phyloP scores from a whole-genome alignment of 257 asterid genomes.

The Catharanthus roseus region DNA sequence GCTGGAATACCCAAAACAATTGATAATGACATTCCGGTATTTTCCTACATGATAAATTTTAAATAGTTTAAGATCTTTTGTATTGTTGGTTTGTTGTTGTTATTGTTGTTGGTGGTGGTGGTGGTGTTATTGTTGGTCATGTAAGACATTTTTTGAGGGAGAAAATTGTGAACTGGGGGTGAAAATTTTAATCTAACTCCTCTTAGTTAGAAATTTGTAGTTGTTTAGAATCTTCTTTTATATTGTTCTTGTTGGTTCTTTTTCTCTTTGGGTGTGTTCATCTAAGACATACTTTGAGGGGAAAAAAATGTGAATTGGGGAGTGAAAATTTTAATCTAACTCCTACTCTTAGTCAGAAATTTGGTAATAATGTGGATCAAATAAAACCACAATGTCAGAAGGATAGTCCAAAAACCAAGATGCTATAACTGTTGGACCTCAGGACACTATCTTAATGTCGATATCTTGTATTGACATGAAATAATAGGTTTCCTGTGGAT shows the following conservation, averaged over 20 bases:
- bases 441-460: background rate
- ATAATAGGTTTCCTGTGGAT: background rate
- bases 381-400: background rate
- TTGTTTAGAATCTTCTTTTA: too few relatives aligned
- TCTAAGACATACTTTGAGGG: background rate
- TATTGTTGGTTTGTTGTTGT: too few relatives aligned
- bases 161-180: too few relatives aligned
- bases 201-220: too few relatives aligned
- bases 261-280: background rate
- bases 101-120: too few relatives aligned
- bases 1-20: constrained; percentile 96
- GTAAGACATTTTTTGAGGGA: too few relatives aligned
- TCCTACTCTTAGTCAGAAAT: background rate
- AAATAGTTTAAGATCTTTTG: background rate
- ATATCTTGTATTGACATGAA: background rate
- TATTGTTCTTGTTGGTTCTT: background rate
- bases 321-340: background rate
- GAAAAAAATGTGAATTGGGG: background rate
- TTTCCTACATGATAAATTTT: constrained; percentile 5
- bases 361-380: background rate
- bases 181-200: too few relatives aligned
- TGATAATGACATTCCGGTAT: constrained; percentile 97
- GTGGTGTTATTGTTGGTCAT: too few relatives aligned
- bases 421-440: background rate
- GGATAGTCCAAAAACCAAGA: background rate